These are phyloP conservation scores for Metarhizium album DNA, from an alignment of 2,329 filamentous ascomycete species.

Conservation along the genomic window DNA sequence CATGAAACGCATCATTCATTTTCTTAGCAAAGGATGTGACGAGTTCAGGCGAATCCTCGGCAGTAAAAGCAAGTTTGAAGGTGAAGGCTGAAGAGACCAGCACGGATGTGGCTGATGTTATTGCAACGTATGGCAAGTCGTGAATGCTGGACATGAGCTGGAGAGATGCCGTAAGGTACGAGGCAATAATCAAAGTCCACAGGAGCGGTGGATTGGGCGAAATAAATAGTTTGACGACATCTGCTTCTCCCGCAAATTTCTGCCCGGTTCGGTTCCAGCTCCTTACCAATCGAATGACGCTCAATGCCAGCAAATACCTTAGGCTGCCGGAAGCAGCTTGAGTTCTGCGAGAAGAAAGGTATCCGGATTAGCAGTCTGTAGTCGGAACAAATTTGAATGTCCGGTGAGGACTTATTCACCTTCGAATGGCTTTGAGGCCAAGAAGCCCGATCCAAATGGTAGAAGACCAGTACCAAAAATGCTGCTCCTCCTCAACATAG, in stretches of 20 bases:
- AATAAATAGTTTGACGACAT: constrained; percentile 68
- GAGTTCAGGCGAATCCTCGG: constrained; percentile 79
- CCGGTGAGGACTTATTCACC: constrained; percentile 16
- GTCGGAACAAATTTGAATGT: not conserved
- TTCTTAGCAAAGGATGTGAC: constrained; percentile 37
- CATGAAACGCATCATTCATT: constrained; percentile 30
- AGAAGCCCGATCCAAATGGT: constrained; percentile 57
- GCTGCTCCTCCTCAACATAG: constrained; percentile 96
- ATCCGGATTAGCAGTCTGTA: constrained; percentile 5
- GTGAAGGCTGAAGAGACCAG: constrained; percentile 49
- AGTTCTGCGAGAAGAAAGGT: constrained; percentile 10
- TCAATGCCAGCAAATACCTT: constrained; percentile 36
- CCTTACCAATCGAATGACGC: constrained; percentile 54
- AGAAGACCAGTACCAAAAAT: constrained; percentile 93
- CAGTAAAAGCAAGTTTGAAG: constrained; percentile 86
- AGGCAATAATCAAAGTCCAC: constrained; percentile 61
- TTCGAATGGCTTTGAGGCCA: constrained; percentile 33
- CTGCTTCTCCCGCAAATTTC: constrained; percentile 84
- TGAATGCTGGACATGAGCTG: constrained; percentile 32
- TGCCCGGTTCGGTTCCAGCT: constrained; percentile 97
- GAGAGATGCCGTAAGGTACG: constrained; percentile 53
- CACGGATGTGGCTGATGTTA: constrained; percentile 29
- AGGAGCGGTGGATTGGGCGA: constrained; percentile 52
- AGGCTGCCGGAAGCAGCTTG: constrained; percentile 21
- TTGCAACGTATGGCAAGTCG: constrained; percentile 29